Evolutionary conservation across 331 rosid species (phyloP), one percentile per base, ranked within the genome.

Genomic region (Ulmus americana): DNA sequence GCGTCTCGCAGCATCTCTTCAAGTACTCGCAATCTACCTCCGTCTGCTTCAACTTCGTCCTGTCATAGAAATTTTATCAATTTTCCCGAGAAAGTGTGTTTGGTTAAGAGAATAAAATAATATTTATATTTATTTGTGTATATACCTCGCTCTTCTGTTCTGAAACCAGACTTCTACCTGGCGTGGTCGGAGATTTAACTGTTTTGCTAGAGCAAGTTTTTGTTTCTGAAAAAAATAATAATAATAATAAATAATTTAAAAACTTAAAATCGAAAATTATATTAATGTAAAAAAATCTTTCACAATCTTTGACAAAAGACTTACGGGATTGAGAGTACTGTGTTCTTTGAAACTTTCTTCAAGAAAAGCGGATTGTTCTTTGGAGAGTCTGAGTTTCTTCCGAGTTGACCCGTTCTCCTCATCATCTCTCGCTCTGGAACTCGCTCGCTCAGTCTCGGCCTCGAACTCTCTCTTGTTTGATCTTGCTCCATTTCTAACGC

Each of bases 151-250:
- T 73, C 99, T 86, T 84, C 99, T 81, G 59, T 94, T 94, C 72
- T 94, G 99, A 74, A 94, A 94, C 97, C 97, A 94, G 13, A 94
- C 99, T 70, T 94, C 99, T 5, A 94, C 99, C 70, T 94, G 99
- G 22, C 99, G 89, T 3, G 99, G 96, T 59, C 95, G 90, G 22
- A 94, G 99, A 74, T 85, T 90, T 35, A 90, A 79, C 81, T 87
- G 91, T 63, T 84, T 94, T 4, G 97, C 96, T 45, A 90, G 80
- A 10, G 90, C 92, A 12, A 79, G 85, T 69, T 94, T 94, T 59
- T 90, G 97, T 70, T 94, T 90, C 99, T 94, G 91, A 64, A 75
- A 4, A 47, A 20, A 8, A 22, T n/a, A 3, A 45, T 10, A 4
- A 10, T n/a, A 44, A 5, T 3, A 64, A 10, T 9, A 0, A 20